Evolutionary conservation across 2,329 filamentous ascomycete species (phyloP).

Genomic region (Mariannaea sp.): DNA sequence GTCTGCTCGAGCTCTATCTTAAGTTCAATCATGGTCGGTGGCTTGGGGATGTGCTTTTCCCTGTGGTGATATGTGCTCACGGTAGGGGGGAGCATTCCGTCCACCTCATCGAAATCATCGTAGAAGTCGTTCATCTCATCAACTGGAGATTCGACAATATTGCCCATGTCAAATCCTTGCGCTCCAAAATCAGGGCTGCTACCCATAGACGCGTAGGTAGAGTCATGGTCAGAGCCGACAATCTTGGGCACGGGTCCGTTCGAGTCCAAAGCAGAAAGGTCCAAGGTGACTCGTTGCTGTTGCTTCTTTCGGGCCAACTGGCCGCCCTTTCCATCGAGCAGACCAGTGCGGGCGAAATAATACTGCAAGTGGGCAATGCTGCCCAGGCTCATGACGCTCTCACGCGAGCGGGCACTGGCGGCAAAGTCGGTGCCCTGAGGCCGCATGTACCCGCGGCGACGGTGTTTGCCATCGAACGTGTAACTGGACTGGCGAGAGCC

Average conservation of each 20-base stretch:
- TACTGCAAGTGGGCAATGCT: conserved; percentile 98
- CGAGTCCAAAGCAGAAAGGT: conserved; percentile 58
- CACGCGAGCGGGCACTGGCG: conserved; percentile 83
- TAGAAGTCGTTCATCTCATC: conserved; percentile 55
- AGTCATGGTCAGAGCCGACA: conserved; percentile 57
- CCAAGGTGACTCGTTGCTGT: conserved; percentile 61
- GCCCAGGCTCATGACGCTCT: conserved; percentile 94
- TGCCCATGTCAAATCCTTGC: conserved; percentile 44
- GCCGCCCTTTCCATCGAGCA: conserved; percentile 91
- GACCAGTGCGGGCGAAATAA: conserved; percentile 93
- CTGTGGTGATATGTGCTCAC: conserved; percentile 93
- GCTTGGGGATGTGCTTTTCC: conserved; percentile 79
- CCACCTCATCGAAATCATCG: conserved; percentile 67
- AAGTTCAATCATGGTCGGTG: conserved; percentile 80
- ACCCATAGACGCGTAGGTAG: conserved; percentile 63
- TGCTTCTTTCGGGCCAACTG: conserved; percentile 77
- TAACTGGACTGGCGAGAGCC: conserved; percentile 53
- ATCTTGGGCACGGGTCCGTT: conserved; percentile 43
- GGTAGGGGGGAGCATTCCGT: conserved; percentile 91
- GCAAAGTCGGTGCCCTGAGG: conserved; percentile 89
- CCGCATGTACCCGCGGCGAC: conserved; percentile 82
- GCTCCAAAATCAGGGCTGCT: conserved; percentile 61
- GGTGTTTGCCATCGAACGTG: conserved; percentile 48
- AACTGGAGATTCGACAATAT: conserved; percentile 54
- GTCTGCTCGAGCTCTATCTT: conserved; percentile 69